Evolutionary conservation across 225 moss, liverwort and hornwort genomes (phyloP).

Genomic region (Lunularia cruciata): DNA sequence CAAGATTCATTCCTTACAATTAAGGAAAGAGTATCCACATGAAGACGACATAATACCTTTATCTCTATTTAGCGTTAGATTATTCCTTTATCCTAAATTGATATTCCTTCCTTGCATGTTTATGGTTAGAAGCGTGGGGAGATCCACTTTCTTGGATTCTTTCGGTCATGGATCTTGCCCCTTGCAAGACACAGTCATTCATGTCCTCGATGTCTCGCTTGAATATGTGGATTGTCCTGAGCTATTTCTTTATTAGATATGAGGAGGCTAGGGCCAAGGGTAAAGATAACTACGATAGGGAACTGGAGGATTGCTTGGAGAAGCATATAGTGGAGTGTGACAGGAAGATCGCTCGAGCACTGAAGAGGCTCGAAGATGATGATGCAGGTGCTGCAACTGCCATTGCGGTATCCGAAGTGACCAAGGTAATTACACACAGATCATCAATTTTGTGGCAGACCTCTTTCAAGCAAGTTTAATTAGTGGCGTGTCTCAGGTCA

Average conservation of each 20-base stretch:
- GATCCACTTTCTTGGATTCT: no score
- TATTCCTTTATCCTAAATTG: no score
- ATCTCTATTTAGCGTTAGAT: no score
- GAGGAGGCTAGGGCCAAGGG: conserved; percentile 80
- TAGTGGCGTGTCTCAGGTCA: neutral
- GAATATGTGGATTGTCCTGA: neutral
- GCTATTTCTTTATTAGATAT: conserved; percentile 41
- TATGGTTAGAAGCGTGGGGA: neutral
- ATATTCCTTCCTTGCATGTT: neutral
- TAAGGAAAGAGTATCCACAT: conserved; percentile 89
- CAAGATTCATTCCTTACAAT: conserved; percentile 85
- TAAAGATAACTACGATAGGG: conserved; percentile 91
- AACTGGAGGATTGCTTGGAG: conserved; percentile 93
- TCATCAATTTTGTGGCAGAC: neutral
- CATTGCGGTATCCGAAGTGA: conserved; percentile 95
- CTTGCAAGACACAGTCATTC: no score
- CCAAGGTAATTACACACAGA: conserved; percentile 61
- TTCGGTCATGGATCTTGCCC: no score
- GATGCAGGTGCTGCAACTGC: conserved; percentile 98
- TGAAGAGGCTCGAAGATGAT: conserved; percentile 97
- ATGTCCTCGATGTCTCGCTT: no score
- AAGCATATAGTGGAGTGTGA: conserved; percentile 97
- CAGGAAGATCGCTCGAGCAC: conserved; percentile 87
- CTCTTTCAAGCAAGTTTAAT: neutral
- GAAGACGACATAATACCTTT: neutral